phyloP scores from a whole-genome alignment of 2,329 filamentous ascomycete species.

The Diplodia seriata region DNA sequence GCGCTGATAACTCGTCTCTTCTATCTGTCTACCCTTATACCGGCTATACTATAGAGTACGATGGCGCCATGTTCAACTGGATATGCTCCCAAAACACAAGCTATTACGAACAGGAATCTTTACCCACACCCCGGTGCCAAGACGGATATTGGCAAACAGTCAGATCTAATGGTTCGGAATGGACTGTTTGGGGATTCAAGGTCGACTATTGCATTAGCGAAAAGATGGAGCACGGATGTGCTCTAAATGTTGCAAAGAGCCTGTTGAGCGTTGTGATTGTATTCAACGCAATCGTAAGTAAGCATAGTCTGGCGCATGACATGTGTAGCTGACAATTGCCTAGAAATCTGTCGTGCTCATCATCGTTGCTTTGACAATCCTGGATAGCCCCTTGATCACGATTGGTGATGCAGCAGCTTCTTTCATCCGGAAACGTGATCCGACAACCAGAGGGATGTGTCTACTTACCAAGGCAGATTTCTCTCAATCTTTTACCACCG shows the following conservation, averaged over 20 bases:
- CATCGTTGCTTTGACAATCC: not conserved
- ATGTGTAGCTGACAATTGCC: not conserved
- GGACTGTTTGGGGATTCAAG: conserved; percentile 6
- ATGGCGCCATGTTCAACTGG: conserved; percentile 24
- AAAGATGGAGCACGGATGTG: not conserved
- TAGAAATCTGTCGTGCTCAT: not conserved
- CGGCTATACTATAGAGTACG: conserved; percentile 25
- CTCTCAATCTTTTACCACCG: not conserved
- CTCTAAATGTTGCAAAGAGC: not conserved
- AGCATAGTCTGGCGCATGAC: not conserved
- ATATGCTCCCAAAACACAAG: conserved; percentile 27
- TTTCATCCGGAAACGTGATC: conserved; percentile 35
- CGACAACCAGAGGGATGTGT: conserved; percentile 1
- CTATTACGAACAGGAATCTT: not conserved
- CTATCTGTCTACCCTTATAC: not conserved
- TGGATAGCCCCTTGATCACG: conserved; percentile 35
- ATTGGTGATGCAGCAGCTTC: conserved; percentile 39
- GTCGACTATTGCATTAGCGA: conserved; percentile 27
- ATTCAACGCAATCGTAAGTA: conserved; percentile 3
- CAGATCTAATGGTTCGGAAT: not conserved
- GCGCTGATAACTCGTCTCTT: not conserved
- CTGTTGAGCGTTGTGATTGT: conserved; percentile 1
- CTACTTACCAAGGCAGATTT: conserved; percentile 3
- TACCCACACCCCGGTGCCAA: conserved; percentile 16
- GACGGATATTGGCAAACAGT: conserved; percentile 21